phyloP scores from a whole-genome alignment of 2,329 filamentous ascomycete species.

The Pseudogymnoascus sp. region DNA sequence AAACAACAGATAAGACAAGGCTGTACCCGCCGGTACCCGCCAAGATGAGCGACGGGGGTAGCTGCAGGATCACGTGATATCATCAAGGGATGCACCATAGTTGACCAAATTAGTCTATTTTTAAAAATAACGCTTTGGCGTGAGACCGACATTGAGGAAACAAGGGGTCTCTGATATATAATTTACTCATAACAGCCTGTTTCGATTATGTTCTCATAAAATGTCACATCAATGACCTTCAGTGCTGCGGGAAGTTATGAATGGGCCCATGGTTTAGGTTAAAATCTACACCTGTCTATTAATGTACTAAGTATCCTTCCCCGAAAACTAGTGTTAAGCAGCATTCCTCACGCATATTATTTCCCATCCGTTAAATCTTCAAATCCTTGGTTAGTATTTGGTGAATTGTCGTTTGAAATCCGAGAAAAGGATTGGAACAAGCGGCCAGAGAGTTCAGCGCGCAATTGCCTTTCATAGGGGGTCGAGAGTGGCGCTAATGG shows the following conservation, averaged over 20 bases:
- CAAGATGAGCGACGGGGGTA: not conserved
- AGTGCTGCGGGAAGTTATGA: not conserved
- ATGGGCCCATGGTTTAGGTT: not conserved
- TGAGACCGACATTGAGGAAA: not conserved
- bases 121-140: not conserved
- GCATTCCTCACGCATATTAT: not conserved
- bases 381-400: not conserved
- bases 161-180: not conserved
- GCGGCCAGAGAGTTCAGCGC: conserved; percentile 15
- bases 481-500: conserved; percentile 35
- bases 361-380: not conserved
- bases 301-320: not conserved
- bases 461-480: conserved; percentile 33
- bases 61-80: not conserved
- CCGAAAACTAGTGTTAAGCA: not conserved
- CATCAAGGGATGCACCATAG: not conserved
- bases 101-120: not conserved
- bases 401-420: not conserved
- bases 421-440: conserved; percentile 5
- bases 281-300: not conserved
- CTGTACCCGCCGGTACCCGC: conserved; percentile 1
- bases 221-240: not conserved
- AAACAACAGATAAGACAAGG: conserved; percentile 6
- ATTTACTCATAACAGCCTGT: not conserved
- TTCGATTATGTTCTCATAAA: not conserved